phyloP scores from a whole-genome alignment of 2,329 filamentous ascomycete genomes.

The Fusarium duplospermum region DNA sequence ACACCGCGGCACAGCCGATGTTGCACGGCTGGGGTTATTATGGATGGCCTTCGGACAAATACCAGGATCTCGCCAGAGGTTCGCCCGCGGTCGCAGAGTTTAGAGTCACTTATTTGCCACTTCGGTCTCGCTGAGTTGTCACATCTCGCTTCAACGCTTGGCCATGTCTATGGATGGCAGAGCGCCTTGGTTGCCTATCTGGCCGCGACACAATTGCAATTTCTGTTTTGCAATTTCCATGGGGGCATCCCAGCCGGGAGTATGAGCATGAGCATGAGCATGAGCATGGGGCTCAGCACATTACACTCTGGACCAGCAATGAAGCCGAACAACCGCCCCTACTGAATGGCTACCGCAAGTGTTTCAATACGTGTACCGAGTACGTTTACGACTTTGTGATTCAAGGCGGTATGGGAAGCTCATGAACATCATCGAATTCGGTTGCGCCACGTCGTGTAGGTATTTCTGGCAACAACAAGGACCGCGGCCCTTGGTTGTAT shows the following conservation, averaged over 20 bases:
- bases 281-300: not conserved
- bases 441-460: conserved; percentile 8
- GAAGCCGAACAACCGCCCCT: not conserved
- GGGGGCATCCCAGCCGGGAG: conserved; percentile 23
- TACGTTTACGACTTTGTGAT: conserved; percentile 11
- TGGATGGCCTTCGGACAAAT: conserved; percentile 17
- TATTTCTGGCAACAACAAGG: not conserved
- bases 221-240: conserved; percentile 1
- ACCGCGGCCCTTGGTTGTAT: not conserved
- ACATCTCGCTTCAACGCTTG: conserved; percentile 29
- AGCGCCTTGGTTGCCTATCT: not conserved
- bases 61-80: conserved; percentile 8
- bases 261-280: too few relatives aligned
- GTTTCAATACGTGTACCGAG: not conserved
- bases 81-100: conserved; percentile 9
- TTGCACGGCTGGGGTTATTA: conserved; percentile 37
- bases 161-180: not conserved
- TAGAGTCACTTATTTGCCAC: conserved; percentile 3
- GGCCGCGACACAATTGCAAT: not conserved
- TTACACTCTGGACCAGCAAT: not conserved
- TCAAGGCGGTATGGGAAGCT: conserved; percentile 16
- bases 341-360: not conserved
- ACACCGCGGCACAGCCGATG: conserved; percentile 22
- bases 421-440: conserved; percentile 24
- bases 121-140: conserved; percentile 30